Evolutionary conservation across 805 yeast species (phyloP).

Genomic region (Komagataella ulmi): DNA sequence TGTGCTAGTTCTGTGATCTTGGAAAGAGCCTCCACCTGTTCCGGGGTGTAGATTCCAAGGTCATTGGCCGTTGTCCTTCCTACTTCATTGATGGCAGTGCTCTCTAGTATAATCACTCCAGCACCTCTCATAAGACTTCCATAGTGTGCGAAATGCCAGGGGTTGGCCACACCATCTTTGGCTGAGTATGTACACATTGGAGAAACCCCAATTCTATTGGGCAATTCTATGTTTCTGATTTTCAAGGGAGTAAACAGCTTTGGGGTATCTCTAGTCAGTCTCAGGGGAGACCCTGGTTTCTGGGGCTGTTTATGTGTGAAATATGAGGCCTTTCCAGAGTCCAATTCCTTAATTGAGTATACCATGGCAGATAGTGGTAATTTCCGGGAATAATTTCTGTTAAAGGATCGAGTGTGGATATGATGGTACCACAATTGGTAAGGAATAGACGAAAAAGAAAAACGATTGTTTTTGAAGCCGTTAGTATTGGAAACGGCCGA

Average conservation of each 20-base stretch:
- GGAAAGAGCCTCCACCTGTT: conserved; percentile 27
- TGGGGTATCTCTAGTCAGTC: conserved; percentile 6
- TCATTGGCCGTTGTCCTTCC: conserved; percentile 12
- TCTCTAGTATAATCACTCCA: conserved; percentile 33
- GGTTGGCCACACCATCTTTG: conserved; percentile 24
- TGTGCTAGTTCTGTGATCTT: conserved; percentile 31
- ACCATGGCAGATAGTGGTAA: neutral
- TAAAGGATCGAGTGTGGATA: neutral
- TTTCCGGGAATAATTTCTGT: neutral
- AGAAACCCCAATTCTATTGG: conserved; percentile 20
- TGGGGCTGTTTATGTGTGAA: neutral
- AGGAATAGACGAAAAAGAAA: neutral
- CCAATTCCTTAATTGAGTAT: neutral
- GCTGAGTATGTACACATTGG: conserved; percentile 37
- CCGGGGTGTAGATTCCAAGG: conserved; percentile 37
- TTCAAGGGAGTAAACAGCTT: conserved; percentile 17
- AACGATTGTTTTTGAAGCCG: neutral
- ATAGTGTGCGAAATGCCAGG: conserved; percentile 35
- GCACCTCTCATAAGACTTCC: conserved; percentile 34
- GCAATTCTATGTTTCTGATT: conserved; percentile 12
- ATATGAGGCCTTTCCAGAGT: neutral
- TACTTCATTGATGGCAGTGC: conserved; percentile 10
- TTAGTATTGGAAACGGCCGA: too few species aligned
- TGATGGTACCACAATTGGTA: neutral
- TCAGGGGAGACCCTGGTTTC: neutral